phyloP scores from a whole-genome alignment of 129 eudicot species.

The Saussurea involucrata region DNA sequence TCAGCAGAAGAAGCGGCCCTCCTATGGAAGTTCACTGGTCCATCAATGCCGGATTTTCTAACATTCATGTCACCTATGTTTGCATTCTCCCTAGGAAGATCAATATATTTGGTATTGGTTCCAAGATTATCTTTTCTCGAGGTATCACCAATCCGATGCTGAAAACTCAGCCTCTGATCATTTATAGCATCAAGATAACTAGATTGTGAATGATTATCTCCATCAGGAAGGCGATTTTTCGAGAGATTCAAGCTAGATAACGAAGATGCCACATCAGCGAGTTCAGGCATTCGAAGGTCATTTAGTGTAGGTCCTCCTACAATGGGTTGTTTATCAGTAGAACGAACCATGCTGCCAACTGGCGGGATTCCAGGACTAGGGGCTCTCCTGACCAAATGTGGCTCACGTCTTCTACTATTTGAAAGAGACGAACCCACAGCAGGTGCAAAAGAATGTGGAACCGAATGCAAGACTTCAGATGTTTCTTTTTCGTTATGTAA shows the following conservation, averaged over 20 bases:
- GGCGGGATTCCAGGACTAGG: constrained; percentile 43
- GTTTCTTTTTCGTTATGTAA: constrained; percentile 29
- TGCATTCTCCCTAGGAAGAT: constrained; percentile 27
- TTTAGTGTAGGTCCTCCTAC: constrained; percentile 10
- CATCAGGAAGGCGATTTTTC: constrained; percentile 26
- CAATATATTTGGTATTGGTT: constrained; percentile 20
- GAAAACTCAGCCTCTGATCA: constrained; percentile 35
- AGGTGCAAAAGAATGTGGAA: constrained; percentile 48
- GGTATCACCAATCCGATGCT: constrained; percentile 34
- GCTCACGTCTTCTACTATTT: constrained; percentile 38
- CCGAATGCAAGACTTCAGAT: constrained; percentile 18
- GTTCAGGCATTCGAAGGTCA: constrained; percentile 31
- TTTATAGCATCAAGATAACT: constrained; percentile 26
- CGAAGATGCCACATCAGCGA: constrained; percentile 57
- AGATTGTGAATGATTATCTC: constrained; percentile 34
- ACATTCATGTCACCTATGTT: constrained; percentile 13
- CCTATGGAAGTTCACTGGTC: constrained; percentile 40
- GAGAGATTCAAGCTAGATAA: constrained; percentile 50
- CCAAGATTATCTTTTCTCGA: constrained; percentile 39
- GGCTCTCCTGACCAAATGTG: constrained; percentile 31
- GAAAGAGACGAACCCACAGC: constrained; percentile 32
- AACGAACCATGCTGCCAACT: constrained; percentile 26
- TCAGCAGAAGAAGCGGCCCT: constrained; percentile 58
- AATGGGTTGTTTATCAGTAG: constrained; percentile 7
- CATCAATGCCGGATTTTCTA: constrained; percentile 28